Base-by-base conservation (phyloP, 805 yeast species). In the Phaffomyces antillensis region DNA sequence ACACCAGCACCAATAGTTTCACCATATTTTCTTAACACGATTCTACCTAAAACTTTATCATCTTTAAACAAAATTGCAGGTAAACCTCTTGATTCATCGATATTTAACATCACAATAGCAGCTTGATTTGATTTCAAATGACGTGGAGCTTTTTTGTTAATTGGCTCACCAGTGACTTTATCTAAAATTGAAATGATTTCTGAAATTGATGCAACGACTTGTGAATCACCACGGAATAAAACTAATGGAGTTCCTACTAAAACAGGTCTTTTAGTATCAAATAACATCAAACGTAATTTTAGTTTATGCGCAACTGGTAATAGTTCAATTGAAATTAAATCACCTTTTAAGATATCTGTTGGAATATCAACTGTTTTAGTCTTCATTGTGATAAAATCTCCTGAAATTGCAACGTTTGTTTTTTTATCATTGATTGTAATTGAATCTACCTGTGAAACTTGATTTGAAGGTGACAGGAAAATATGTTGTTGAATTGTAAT, bases 1-100 rank as follows among this genome's bases (percentile, higher is more conserved):
- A 90, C 96, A 86, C 97, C 97, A 71, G 91, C 97, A 70, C 96
- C 97, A 65, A 91, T 96, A 59, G 98, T 90, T 75, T 86, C 95
- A 77, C 97, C 88, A 95, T 90, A 90, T 75, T 90, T 96, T 85
- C 98, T 90, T 78, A 90, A 95, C 66, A 90, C 91, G 76, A 91
- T 78, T 83, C 98, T 89, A 76, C 96, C 93, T 72, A 91, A 75
- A 76, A 95, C 96, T 71, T 91, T 96, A 83, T 91, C 89, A 68
- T 88, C 93, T 67, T 81, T 75, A 12, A 81, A 91, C 61, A 91
- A 79, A 76, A 91, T 96, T 59, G 90, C 95, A 73, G 96, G 90
- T 77, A 91, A 79, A 64, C 96, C 90, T 79, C 61, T 52, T 7
- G 86, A 89, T 63, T 86, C 70, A 34, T 37, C 43, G 61, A 91